Evolutionary conservation across 192 early-diverging fungal species (phyloP), one percentile per base, ranked within the genome.

Genomic region (Coemansia sp.): DNA sequence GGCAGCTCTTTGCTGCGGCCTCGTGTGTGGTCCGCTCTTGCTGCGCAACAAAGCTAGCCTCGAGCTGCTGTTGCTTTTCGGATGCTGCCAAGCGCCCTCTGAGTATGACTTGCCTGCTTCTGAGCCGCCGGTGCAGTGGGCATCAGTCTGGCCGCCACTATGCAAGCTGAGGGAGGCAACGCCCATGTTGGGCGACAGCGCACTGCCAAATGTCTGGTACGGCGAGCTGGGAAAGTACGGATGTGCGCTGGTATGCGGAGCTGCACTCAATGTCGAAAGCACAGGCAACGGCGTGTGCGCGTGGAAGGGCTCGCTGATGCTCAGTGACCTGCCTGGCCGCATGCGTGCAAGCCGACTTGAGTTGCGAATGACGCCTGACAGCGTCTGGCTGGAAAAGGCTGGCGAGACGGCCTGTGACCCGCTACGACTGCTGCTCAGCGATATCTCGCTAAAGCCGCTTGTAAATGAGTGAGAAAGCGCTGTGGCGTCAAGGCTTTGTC

Each of bases 271-370:
- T n/a, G 51, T n/a, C 11, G 42, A n/a, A 20, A 59, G 68, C 46
- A 49, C 56, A 9, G 74, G 68, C 43, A 72, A 70, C 31, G 72
- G 65, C 58, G 68, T 63, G 42, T 68, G 77, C 7, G 68, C 58
- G 38, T 64, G 60, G 41, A 35, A 47, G 11, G 65, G 68, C 37
- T 67, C 73, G 57, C 65, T 45, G 42, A 62, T 64, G 69, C 77
- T 74, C 27, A 74, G 60, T 25, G 77, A 71, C 15, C 77, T 29
- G 54, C 66, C 54, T 9, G 61, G 38, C 35, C 77, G 71, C 67
- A 70, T 49, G 12, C 54, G 53, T 15, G 71, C 57, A 11, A 64
- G 29, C 3, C 59, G 67, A 29, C 40, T 46, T 1, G 66, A 57
- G n/a, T 51, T 60, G 43, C 35, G 46, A 46, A 71, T 40, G 14